Evolutionary conservation across 805 yeast species (phyloP), one percentile per base, ranked within the genome.

Genomic region (Isabelozyma rhagii): DNA sequence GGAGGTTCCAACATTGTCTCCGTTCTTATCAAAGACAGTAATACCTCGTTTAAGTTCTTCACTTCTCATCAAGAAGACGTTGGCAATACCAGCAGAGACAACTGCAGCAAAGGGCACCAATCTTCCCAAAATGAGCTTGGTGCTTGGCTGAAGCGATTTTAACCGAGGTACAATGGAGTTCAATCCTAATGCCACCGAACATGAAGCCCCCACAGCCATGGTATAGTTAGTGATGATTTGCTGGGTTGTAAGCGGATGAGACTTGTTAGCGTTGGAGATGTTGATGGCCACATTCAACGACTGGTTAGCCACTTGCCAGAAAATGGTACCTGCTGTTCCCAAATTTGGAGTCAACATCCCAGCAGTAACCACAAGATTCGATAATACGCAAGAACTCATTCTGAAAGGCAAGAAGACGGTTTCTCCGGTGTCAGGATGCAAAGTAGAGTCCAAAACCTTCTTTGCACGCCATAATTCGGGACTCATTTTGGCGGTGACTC

Each of bases 271-370:
- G 63, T 94, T 94, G 41, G 98, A 94, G 41, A 94, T 89, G 69
- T 94, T 94, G 57, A 94, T 89, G 2, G 99, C 99, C 49, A 94
- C 99, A 63, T 94, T 94, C 55, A 94, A 78, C 18, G 97, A 89
- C 71, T 94, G 99, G 71, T 94, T 94, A 17, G 97, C 96, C 66
- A 94, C 82, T 72, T 94, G 99, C 99, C 99, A 94, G 70, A 94
- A 93, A 18, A 91, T 65, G 0, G 98, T 93, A 39, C 99, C 99
- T 0, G 80, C 82, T 8, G 91, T 83, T 8, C 96, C 96, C 63
- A 94, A 68, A 49, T 88, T 87, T 7, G 99, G 99, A 1, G 97
- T 93, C 56, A 94, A 79, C 99, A 94, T 94, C 56, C 99, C 99
- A 3, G 87, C 93, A 5, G 98, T 93, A 45, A 94, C 98, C 18